Evolutionary conservation across 2,329 filamentous ascomycete species (phyloP).

Genomic region (Torrubiella hemipterigena): DNA sequence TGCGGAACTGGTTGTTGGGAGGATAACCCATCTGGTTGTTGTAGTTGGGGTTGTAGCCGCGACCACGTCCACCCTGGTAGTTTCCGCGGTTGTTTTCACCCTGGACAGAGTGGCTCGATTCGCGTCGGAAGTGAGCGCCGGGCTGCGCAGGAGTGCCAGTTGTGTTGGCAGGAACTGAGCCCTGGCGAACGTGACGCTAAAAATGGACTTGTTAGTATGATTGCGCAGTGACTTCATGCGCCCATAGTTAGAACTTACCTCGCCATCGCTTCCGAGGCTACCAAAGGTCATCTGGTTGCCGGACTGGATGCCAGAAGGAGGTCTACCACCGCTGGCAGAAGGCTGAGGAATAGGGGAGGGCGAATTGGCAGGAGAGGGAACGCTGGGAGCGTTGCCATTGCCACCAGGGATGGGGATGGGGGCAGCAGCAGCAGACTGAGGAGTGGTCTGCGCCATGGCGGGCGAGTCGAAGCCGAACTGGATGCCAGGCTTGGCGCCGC

Average conservation of each 20-base stretch:
- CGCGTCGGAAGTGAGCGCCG: conserved; percentile 66
- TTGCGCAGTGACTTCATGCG: background rate
- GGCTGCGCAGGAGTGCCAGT: conserved; percentile 50
- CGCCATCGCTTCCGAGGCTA: conserved; percentile 67
- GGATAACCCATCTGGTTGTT: conserved; percentile 33
- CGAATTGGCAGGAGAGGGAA: conserved; percentile 75
- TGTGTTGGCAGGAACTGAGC: conserved; percentile 49
- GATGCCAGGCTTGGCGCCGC: conserved; percentile 51
- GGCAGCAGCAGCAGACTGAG: conserved; percentile 41
- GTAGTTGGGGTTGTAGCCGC: conserved; percentile 36
- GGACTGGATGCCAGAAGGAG: conserved; percentile 63
- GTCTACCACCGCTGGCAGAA: conserved; percentile 71
- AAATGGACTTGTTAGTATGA: conserved; percentile 10
- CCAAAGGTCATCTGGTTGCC: conserved; percentile 66
- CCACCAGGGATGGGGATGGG: conserved; percentile 52
- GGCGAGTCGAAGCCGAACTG: conserved; percentile 76
- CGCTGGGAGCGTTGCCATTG: conserved; percentile 49
- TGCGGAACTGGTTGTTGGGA: conserved; percentile 29
- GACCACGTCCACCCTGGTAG: conserved; percentile 38
- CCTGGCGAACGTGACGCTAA: conserved; percentile 58
- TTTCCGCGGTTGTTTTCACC: conserved; percentile 39
- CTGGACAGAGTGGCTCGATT: conserved; percentile 75
- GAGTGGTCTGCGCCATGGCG: conserved; percentile 53
- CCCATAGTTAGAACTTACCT: conserved; percentile 56
- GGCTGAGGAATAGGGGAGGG: conserved; percentile 91